Base-by-base conservation (phyloP, 495 filamentous ascomycete species). In the Letharia columbiana region DNA sequence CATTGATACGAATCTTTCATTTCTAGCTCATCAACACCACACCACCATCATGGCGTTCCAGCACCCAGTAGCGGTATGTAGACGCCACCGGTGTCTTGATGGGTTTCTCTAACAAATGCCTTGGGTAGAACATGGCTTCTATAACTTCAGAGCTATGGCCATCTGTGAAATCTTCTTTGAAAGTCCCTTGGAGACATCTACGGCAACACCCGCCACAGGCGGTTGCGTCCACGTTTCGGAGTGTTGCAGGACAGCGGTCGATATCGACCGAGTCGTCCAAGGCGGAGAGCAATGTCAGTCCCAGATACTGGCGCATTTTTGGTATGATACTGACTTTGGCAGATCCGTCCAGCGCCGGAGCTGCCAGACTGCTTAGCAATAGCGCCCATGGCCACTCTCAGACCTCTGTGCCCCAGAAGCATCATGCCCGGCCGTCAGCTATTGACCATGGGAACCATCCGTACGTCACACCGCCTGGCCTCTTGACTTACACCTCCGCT, bases 31-130 rank as follows among this genome's bases (percentile, higher is more conserved):
- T 5, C 44, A 47, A 28, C 45, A 10, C 17, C 58, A 28, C 33
- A 52, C 15, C 28, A 37, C 74, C 75, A 75, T 66, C 72, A 83
- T 83, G 81, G 80, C 78, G 70, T 81, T 81, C 68, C 79, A 80
- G 75, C 70, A 71, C 65, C 72, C 78, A 60, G 72, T 77, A 57
- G 72, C 73, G 59, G 73, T 76, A 73, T 73, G 77, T 65, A 79
- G 80, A 74, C 69, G 78, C 50, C 70, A 35, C 54, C 37, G 4
- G 57, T 23, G 47, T 39, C 10, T 28, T 39, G 23, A 28, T 13
- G 33, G 20, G 20, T 20, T 31, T 40, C 59, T 17, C 58, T 63
- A 61, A 33, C 45, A 73, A 54, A 76, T 56, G 18, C 11, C 39
- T 64, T 28, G 23, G 35, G 23, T 41, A 83, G 80, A 77, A 72